Conservation (phyloP, 441 rosid species). For the Syzygium syzygioides region DNA sequence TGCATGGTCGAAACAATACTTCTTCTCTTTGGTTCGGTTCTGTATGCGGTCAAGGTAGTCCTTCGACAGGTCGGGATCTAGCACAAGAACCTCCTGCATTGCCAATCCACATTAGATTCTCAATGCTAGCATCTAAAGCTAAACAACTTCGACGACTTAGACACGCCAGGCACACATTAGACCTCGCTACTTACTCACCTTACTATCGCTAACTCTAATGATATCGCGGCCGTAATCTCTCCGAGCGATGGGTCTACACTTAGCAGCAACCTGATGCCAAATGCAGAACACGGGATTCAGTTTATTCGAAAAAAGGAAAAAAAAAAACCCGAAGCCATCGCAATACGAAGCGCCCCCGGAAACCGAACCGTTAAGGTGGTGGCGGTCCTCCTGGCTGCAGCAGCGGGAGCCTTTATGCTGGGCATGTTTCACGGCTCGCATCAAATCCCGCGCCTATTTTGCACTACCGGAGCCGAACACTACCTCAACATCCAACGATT, state of each 20-base stretch:
- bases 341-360: not conserved
- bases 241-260: constrained; percentile 64
- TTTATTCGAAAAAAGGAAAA: too few relatives aligned
- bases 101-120: not conserved
- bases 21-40: constrained; percentile 78
- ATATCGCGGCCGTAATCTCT: constrained; percentile 68
- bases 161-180: not conserved
- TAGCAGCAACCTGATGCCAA: constrained; percentile 67
- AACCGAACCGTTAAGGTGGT: constrained; percentile 69
- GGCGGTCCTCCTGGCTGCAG: constrained; percentile 42
- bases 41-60: constrained; percentile 80
- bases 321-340: not conserved
- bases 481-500: not conserved
- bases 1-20: constrained; percentile 70
- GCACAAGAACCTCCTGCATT: constrained; percentile 65
- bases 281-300: not conserved
- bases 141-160: not conserved
- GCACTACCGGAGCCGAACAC: not conserved
- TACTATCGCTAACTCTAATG: constrained; percentile 55
- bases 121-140: too few relatives aligned
- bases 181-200: constrained; percentile 25
- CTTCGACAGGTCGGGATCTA: constrained; percentile 80
- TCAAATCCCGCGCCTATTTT: not conserved
- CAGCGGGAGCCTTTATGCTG: constrained; percentile 63
- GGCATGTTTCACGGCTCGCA: constrained; percentile 36